Evolutionary conservation across 192 early-diverging fungal genomes (phyloP).

Genomic region (Coemansia sp.): DNA sequence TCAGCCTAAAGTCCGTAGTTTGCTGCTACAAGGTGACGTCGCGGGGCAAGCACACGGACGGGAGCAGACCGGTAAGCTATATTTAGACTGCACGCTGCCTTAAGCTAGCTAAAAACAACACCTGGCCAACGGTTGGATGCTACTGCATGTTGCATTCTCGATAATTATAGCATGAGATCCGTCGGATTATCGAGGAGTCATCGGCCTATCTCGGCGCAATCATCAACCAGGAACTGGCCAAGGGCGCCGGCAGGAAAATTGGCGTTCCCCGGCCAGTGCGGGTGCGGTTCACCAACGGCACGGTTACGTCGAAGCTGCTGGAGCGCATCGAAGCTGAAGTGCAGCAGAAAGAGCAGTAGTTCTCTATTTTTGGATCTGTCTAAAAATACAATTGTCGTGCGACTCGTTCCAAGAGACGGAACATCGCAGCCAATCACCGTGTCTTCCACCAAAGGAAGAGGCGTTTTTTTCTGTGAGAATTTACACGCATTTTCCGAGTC

Average conservation of each 20-base stretch:
- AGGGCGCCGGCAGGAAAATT: conserved; percentile 12
- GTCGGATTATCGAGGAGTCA: conserved; percentile 39
- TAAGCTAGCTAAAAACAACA: too few relatives aligned
- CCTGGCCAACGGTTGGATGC: not conserved
- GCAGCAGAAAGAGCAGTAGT: not conserved
- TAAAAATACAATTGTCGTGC: conserved; percentile 1
- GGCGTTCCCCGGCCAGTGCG: conserved; percentile 19
- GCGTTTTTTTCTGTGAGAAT: too few relatives aligned
- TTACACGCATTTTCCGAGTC: not conserved
- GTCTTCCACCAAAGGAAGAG: too few relatives aligned
- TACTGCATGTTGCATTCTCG: conserved; percentile 1
- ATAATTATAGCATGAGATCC: conserved; percentile 35
- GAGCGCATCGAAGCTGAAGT: conserved; percentile 26
- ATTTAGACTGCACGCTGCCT: not conserved
- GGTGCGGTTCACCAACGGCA: conserved; percentile 30
- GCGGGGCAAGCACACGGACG: conserved; percentile 8
- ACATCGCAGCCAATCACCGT: too few relatives aligned
- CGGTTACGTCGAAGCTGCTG: conserved; percentile 24
- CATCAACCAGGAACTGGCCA: conserved; percentile 40
- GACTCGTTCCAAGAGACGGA: not conserved
- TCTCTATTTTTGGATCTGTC: conserved; percentile 2
- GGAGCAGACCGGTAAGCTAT: conserved; percentile 23
- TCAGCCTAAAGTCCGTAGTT: conserved; percentile 32
- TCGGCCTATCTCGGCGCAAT: conserved; percentile 39
- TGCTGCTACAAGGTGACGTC: conserved; percentile 46